Evolutionary conservation across 192 early-diverging fungal genomes (phyloP).

Genomic region (Coemansia sp.): DNA sequence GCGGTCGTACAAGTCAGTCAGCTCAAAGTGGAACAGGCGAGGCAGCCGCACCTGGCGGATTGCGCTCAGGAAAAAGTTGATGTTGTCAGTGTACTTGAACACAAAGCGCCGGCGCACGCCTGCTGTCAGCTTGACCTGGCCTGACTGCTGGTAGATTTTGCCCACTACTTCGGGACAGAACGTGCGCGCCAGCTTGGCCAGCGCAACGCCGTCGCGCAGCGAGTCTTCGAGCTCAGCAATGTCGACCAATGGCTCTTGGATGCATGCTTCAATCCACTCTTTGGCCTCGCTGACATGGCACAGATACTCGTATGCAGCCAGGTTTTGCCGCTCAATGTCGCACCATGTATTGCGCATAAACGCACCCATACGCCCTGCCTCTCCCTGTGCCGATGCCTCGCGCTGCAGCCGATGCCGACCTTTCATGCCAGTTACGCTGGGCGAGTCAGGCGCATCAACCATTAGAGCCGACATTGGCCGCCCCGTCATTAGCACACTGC

Average conservation of each 20-base stretch:
- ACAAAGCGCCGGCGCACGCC: conserved; percentile 65
- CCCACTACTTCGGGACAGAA: conserved; percentile 82
- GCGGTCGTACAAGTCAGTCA: conserved; percentile 96
- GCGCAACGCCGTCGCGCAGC: conserved; percentile 86
- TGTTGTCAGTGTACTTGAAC: conserved; percentile 96
- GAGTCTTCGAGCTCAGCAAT: conserved; percentile 84
- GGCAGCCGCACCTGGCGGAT: conserved; percentile 79
- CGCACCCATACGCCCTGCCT: neutral
- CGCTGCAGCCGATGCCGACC: conserved; percentile 52
- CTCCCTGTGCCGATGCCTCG: conserved; percentile 19
- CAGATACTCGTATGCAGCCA: conserved; percentile 98
- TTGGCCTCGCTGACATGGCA: conserved; percentile 99
- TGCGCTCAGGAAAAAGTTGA: conserved; percentile 87
- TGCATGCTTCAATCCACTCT: conserved; percentile 98
- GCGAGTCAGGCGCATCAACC: conserved; percentile 51
- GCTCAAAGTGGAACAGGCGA: conserved; percentile 94
- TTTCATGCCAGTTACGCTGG: conserved; percentile 49
- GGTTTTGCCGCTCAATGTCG: conserved; percentile 80
- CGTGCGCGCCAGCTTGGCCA: conserved; percentile 84
- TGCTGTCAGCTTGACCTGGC: conserved; percentile 14
- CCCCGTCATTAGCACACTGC: conserved; percentile 19
- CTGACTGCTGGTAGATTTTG: conserved; percentile 67
- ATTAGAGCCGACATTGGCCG: conserved; percentile 39
- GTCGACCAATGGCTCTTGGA: conserved; percentile 74
- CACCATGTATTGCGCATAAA: conserved; percentile 64